Evolutionary conservation across 179 eudicot genomes (phyloP).

Genomic region (Sideroxylon spinosum): DNA sequence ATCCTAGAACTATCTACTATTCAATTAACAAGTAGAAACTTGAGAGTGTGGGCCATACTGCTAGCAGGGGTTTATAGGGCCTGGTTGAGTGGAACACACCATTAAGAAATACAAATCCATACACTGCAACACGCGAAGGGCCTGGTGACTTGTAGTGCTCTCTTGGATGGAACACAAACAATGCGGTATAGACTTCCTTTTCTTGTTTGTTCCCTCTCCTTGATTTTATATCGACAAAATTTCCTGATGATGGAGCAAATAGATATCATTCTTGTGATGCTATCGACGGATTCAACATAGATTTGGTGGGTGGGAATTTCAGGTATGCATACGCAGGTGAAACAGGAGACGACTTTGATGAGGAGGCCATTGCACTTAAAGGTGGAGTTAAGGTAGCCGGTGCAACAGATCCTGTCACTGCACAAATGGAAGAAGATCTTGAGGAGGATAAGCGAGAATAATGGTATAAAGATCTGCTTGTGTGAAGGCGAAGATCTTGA

Average conservation of each 20-base stretch:
- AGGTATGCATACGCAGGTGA: conserved; percentile 81
- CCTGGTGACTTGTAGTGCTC: neutral
- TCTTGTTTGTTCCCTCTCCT: neutral
- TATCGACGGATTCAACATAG: neutral
- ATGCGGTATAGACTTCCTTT: neutral
- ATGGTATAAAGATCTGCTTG: neutral
- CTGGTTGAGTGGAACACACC: neutral
- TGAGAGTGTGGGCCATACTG: neutral
- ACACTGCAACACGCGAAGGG: neutral
- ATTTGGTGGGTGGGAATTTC: conserved; percentile 19
- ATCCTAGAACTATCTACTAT: no score
- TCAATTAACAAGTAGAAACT: no score
- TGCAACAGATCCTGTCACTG: conserved; percentile 54
- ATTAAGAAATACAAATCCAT: neutral
- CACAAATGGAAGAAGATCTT: conserved; percentile 48
- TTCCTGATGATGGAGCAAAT: neutral
- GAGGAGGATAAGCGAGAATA: conserved; percentile 85
- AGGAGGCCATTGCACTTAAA: conserved; percentile 79
- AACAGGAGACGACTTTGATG: conserved; percentile 67
- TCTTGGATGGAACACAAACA: neutral
- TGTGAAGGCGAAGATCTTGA: conserved; percentile 30
- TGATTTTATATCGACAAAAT: neutral
- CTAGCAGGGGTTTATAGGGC: neutral
- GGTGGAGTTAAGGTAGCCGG: conserved; percentile 50
- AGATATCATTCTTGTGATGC: neutral